Percentiles rank a stretch among this genome's conserved stretches.
phyloP scores from a whole-genome alignment of 2,329 filamentous ascomycete species.

The Aspergillus sp. region DNA sequence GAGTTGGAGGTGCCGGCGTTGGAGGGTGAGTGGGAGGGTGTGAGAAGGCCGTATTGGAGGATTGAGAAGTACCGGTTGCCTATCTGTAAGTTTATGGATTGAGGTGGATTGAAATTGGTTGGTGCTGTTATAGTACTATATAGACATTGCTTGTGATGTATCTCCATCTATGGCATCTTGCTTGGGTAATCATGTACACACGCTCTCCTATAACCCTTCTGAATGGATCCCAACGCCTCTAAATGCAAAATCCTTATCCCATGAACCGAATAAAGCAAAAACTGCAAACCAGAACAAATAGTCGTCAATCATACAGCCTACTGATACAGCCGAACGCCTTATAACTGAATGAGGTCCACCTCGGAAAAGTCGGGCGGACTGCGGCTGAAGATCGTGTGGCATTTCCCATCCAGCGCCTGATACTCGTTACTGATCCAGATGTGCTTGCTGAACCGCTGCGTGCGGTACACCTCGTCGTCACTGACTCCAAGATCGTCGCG shows the following conservation, averaged over 20 bases:
- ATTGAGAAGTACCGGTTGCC: conserved; percentile 61
- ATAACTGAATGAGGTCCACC: conserved; percentile 81
- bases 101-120: neutral
- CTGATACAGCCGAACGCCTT: conserved; percentile 3
- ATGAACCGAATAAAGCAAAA: neutral
- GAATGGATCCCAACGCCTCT: neutral
- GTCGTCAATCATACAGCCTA: conserved; percentile 3
- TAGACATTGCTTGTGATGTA: neutral
- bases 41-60: conserved; percentile 87
- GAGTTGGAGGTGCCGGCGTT: conserved; percentile 74
- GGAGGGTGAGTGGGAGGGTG: conserved; percentile 81
- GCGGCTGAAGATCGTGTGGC: conserved; percentile 77
- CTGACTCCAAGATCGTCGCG: conserved; percentile 86
- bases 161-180: neutral
- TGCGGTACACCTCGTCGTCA: conserved; percentile 84
- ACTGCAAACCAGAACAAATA: neutral
- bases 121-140: neutral
- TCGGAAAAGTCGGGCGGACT: conserved; percentile 90
- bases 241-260: neutral
- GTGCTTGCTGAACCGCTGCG: conserved; percentile 70
- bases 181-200: neutral
- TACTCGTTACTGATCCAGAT: conserved; percentile 96
- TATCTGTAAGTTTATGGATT: conserved; percentile 44
- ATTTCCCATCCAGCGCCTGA: conserved; percentile 80
- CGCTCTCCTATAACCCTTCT: neutral